These are phyloP conservation scores for Cucurbita moschata DNA, from an alignment of 306 rosid species.

Conservation along the genomic window DNA sequence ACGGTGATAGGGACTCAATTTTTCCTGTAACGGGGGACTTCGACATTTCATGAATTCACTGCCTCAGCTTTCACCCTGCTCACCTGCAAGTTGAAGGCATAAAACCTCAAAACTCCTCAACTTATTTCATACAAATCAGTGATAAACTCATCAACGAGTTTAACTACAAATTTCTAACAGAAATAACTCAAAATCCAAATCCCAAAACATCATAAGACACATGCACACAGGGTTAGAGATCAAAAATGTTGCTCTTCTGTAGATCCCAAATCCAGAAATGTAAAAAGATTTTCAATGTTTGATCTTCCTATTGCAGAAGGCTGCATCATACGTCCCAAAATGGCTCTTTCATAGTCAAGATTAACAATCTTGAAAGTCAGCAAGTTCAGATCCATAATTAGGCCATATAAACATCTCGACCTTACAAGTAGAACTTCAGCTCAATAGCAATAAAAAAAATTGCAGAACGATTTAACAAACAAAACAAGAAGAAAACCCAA, in stretches of 20 bases:
- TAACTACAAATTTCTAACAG: not conserved
- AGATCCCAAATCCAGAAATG: not conserved
- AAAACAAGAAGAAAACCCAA: too few relatives aligned
- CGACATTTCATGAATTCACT: conserved; percentile 50
- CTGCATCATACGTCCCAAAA: too few relatives aligned
- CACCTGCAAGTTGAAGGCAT: conserved; percentile 26
- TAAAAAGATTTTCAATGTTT: not conserved
- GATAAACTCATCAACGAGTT: not conserved
- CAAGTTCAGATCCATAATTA: too few relatives aligned
- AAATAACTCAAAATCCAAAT: conserved; percentile 3
- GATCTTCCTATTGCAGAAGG: not conserved
- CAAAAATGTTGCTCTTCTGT: not conserved
- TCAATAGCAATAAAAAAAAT: too few relatives aligned
- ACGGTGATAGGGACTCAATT: conserved; percentile 22
- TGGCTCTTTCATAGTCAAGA: too few relatives aligned
- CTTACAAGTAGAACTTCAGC: too few relatives aligned
- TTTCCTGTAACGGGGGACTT: conserved; percentile 45
- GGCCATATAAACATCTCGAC: too few relatives aligned
- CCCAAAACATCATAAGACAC: not conserved
- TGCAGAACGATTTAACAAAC: too few relatives aligned
- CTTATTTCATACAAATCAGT: not conserved
- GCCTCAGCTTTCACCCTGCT: conserved; percentile 23
- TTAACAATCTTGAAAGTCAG: too few relatives aligned
- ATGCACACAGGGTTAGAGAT: not conserved
- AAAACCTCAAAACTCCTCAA: not conserved